Base-by-base conservation (phyloP, 768 basidiomycete genomes). In the Lentinula guzmanii region DNA sequence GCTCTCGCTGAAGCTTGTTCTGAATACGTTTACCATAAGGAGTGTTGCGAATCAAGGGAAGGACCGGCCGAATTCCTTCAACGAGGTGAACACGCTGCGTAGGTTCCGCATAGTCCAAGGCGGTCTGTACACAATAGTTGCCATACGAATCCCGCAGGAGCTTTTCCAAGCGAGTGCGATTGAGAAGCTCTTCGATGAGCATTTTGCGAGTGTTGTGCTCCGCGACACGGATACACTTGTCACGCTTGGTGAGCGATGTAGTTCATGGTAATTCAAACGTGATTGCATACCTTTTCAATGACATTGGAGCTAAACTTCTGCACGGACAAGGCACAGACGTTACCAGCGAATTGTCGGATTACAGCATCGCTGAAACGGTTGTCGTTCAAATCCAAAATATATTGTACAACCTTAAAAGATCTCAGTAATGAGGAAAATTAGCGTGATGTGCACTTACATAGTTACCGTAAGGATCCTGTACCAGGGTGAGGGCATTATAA, bases 231-330 rank as follows among this genome's bases (percentile, higher is more conserved):
- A 99, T 73, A 66, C 86, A 88, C 86, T 87, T 4, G 15, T 16
- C 10, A 43, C 5, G 24, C 7, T 28, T 8, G 13, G 43, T 56
- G 21, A 56, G 41, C 15, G 13, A 43, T 24, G 18, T 43, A 39
- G 9, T 24, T 9, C 21, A 33, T 9, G 4, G 8, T 11, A 16
- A 61, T 6, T 52, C 37, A 31, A 10, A 61, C 51, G 46, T 51
- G 57, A 33, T 11, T 0, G 63, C 75, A 9, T 42, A 90, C 91
- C 83, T 97, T 97, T 77, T 97, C 95, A 64, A 97, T 95, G 63
- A 99, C 97, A 72, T 99, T 99, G 63, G 96, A 98, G 64, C 94
- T 96, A 77, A 99, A 99, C 77, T 99, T 99, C 74, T 99, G 97
- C 15, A 98, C 96, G 5, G 95, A 98, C 58, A 99, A 78, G 5